Percentiles rank a stretch among this genome's conserved stretches.
Conservation (phyloP, 257 asterid genomes). For the Rehmannia glutinosa region DNA sequence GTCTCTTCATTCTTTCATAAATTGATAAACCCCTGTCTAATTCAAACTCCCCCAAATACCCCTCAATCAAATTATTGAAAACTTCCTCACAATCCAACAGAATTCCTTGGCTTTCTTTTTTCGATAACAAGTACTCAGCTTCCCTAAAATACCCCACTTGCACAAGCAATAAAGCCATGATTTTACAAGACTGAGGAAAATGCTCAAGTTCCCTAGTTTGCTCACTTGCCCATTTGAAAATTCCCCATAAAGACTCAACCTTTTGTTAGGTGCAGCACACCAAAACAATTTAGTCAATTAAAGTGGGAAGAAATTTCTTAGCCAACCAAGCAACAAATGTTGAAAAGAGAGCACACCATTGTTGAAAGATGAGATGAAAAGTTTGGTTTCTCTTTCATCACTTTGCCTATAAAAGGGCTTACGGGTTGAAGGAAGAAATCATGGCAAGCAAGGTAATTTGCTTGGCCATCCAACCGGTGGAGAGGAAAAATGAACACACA, state of each 20-base stretch:
- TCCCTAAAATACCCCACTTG: conserved; percentile 49
- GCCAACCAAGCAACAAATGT: no score
- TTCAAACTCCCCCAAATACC: conserved; percentile 49
- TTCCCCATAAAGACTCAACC: conserved; percentile 67
- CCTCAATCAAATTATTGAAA: conserved; percentile 66
- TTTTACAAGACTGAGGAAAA: conserved; percentile 51
- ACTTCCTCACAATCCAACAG: conserved; percentile 63
- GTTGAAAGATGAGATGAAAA: no score
- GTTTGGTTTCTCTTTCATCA: no score
- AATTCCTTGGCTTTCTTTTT: conserved; percentile 48
- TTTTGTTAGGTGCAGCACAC: no score
- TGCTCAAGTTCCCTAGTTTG: conserved; percentile 48
- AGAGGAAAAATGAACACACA: no score
- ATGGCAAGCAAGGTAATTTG: no score
- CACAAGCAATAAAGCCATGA: conserved; percentile 78
- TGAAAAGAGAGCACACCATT: no score
- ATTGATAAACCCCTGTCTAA: conserved; percentile 50
- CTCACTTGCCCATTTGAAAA: conserved; percentile 58
- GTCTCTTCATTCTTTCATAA: conserved; percentile 59
- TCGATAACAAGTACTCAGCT: conserved; percentile 61
- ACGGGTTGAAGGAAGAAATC: no score
- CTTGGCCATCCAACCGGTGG: no score
- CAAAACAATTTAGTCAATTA: no score
- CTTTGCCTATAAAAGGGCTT: no score
- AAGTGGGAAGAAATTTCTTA: no score